Percentiles rank a stretch among this genome's conserved stretches.
Evolutionary conservation across 2,329 filamentous ascomycete species (phyloP).

Genomic region (Aureobasidium sp.): DNA sequence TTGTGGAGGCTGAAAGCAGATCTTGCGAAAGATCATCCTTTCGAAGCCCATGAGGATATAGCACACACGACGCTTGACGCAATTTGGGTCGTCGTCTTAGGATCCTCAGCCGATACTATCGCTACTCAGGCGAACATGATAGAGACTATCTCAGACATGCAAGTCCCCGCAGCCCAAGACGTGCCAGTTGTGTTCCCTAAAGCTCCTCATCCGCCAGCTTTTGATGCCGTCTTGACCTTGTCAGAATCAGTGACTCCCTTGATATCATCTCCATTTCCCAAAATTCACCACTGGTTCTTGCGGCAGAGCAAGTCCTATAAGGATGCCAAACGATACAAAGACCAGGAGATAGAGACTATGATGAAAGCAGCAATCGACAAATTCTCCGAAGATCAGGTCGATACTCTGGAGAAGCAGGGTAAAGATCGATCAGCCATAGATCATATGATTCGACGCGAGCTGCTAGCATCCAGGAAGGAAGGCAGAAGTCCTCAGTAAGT

Average conservation of each 20-base stretch:
- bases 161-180: conserved; percentile 9
- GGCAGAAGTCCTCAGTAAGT: conserved; percentile 21
- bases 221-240: conserved; percentile 21
- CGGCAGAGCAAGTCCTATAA: conserved; percentile 12
- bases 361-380: conserved; percentile 29
- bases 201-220: conserved; percentile 19
- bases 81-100: conserved; percentile 34
- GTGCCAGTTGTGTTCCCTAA: conserved; percentile 18
- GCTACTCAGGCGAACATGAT: conserved; percentile 18
- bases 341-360: conserved; percentile 28
- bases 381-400: conserved; percentile 18
- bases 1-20: conserved; percentile 28
- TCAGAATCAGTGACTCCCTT: conserved; percentile 20
- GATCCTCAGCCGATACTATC: conserved; percentile 29
- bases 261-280: conserved; percentile 21
- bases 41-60: conserved; percentile 31
- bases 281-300: conserved; percentile 21
- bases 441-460: conserved; percentile 30
- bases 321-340: conserved; percentile 19
- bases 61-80: conserved; percentile 32
- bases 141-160: conserved; percentile 1
- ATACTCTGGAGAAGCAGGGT: conserved; percentile 23
- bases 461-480: conserved; percentile 30
- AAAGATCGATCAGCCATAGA: conserved; percentile 30
- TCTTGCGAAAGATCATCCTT: conserved; percentile 27